These are phyloP conservation scores for Chalciporus sp. DNA, from an alignment of 1,284 basidiomycete species.

Conservation along the genomic window DNA sequence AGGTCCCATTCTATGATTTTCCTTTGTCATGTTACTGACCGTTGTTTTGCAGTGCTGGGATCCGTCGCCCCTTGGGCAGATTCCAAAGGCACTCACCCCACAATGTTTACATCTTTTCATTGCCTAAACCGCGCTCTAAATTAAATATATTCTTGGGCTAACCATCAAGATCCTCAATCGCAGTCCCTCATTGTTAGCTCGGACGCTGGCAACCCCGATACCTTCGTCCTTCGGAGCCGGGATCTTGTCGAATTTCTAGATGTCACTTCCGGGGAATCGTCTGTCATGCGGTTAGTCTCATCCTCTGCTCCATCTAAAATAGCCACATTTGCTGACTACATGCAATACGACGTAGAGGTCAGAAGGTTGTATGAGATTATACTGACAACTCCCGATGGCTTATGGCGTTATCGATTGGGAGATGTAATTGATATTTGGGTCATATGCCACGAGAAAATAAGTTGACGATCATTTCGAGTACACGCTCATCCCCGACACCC, in stretches of 20 bases:
- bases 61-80: conserved; percentile 1
- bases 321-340: not conserved
- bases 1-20: not conserved
- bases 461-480: not conserved
- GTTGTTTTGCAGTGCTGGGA: not conserved
- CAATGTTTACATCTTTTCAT: not conserved
- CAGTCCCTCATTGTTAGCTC: conserved; percentile 1
- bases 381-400: conserved; percentile 27
- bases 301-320: not conserved
- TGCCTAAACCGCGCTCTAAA: not conserved
- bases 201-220: not conserved
- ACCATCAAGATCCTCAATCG: conserved; percentile 2
- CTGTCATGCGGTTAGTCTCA: not conserved
- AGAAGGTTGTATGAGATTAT: conserved; percentile 22
- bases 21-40: not conserved
- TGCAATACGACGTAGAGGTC: conserved; percentile 21
- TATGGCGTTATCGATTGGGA: conserved; percentile 31
- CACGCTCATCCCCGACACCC: not conserved
- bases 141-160: conserved; percentile 3
- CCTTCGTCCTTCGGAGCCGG: not conserved
- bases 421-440: conserved; percentile 27
- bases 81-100: not conserved
- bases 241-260: conserved; percentile 10
- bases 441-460: conserved; percentile 7
- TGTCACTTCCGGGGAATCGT: not conserved